Base-by-base conservation (phyloP, 148 eudicot genomes). In the Linanthus parryae region DNA sequence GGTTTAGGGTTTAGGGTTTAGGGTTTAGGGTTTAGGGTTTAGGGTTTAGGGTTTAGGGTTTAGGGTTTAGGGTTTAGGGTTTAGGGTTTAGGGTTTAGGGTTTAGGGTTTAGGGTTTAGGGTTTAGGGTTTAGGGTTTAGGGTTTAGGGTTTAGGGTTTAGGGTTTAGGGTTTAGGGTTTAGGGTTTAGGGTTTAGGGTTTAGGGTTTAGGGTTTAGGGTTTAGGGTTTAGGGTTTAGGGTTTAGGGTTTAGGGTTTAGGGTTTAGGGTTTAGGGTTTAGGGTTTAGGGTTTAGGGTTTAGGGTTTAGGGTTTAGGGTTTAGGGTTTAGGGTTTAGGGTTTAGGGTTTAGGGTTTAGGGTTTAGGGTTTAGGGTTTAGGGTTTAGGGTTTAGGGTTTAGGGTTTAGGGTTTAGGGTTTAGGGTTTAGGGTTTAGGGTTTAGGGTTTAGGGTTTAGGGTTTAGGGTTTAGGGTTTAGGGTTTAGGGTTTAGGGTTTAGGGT, bases 291-390 rank as follows among this genome's bases (percentile, higher is more conserved):
- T 59, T 59, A 37, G 47, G 64, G 64, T 48, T 59, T 59, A 45
- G 64, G 64, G 64, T 59, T 59, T 58, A 41, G 61, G 61, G 61
- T 44, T 57, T 44, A 49, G 64, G 64, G 64, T 59, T 59, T 38
- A 48, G 64, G 64, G 64, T 59, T 59, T 49, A 59, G 64, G 64
- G 64, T 59, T 59, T 47, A 58, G 64, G 64, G 64, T 48, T 59
- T 49, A 59, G 65, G 65, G 65, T 61, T 61, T 41, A 50, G 65
- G 65, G 57, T 60, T 60, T 60, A 60, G 65, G 65, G 65, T 52
- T 61, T 61, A 50, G 57, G 65, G 65, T 29, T 61, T 50, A 39
- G 50, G 65, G 65, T 21, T 51, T 58, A 19, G 40, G 57, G 57
- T 40, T 60, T 60, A 49, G 57, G 64, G 64, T 40, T 60, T 48